Evolutionary conservation across 768 basidiomycete genomes (phyloP).

Genomic region (Boletus tomentosulus): DNA sequence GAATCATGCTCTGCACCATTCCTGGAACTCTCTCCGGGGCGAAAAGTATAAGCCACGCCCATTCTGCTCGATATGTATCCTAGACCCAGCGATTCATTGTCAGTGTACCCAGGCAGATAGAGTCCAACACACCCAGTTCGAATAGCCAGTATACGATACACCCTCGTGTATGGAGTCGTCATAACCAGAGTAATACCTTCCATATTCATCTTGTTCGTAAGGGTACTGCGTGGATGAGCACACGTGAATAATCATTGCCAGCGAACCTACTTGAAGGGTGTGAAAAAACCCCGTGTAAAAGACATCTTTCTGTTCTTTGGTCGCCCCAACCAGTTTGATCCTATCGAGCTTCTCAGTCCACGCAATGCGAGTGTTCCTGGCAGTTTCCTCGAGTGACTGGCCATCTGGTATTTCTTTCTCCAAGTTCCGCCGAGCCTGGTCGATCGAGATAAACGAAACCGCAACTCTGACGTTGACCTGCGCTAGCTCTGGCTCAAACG

Average conservation of each 20-base stretch:
- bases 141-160: conserved; percentile 76
- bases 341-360: conserved; percentile 59
- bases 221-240: conserved; percentile 52
- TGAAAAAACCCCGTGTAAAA: conserved; percentile 66
- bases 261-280: conserved; percentile 47
- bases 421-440: conserved; percentile 55
- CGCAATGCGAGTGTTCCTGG: conserved; percentile 39
- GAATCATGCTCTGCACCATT: conserved; percentile 77
- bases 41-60: conserved; percentile 75
- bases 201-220: conserved; percentile 66
- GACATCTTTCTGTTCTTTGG: conserved; percentile 41
- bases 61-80: conserved; percentile 77
- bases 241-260: neutral
- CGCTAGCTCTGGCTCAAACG: conserved; percentile 33
- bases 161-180: conserved; percentile 61
- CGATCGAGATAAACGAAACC: conserved; percentile 70
- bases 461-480: conserved; percentile 56
- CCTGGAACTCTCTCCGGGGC: conserved; percentile 72
- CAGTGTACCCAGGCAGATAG: neutral
- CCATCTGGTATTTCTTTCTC: conserved; percentile 47
- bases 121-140: conserved; percentile 56
- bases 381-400: conserved; percentile 49
- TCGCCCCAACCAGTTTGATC: conserved; percentile 47
- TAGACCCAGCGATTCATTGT: conserved; percentile 21
- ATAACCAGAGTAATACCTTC: conserved; percentile 73